Base-by-base conservation (phyloP, 768 basidiomycete genomes). In the Naganishia onofrii region DNA sequence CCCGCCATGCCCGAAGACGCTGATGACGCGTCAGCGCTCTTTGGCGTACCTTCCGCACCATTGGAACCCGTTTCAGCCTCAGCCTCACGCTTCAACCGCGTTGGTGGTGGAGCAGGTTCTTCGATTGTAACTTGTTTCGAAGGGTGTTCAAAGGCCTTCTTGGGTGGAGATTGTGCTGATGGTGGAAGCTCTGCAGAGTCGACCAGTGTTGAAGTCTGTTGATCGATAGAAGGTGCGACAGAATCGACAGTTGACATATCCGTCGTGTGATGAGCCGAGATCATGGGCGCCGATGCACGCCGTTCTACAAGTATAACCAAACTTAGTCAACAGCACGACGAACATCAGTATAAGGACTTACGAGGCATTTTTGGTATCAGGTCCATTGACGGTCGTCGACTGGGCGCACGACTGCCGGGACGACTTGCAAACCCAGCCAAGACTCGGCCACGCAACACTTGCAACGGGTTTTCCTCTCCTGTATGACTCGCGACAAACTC, bases 361-460 rank as follows among this genome's bases (percentile, higher is more conserved):
- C 60, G 42, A 63, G 60, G 60, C 60, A 63, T 63, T 26, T 63
- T 63, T 17, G 60, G 60, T 23, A 63, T 70, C 38, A 60, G 58
- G 8, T 70, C 64, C 64, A 53, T 42, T 68, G 77, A 78, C 17
- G 72, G 69, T n/a, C 76, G 63, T 54, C 80, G 44, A 66, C 73
- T 74, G 15, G 29, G 51, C 9, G 74, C 67, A 28, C 74, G 53
- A 63, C 73, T 74, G 8, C 31, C 57, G 8, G 74, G 70, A 28
- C 74, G 53, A 63, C 74, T 77, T 1, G 67, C 65, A 34, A 70
- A 70, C 1, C 65, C 60, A 63, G 55, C 66, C 48, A 63, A 34
- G 31, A 58, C 44, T 31, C 26, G 31, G 23, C 42, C 70, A 26
- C 23, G 48, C 71, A 36, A 69, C 46, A 53, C 32, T 26, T 52